Conservation (phyloP, 805 yeast species). For the Pichia thaimueangensis region DNA sequence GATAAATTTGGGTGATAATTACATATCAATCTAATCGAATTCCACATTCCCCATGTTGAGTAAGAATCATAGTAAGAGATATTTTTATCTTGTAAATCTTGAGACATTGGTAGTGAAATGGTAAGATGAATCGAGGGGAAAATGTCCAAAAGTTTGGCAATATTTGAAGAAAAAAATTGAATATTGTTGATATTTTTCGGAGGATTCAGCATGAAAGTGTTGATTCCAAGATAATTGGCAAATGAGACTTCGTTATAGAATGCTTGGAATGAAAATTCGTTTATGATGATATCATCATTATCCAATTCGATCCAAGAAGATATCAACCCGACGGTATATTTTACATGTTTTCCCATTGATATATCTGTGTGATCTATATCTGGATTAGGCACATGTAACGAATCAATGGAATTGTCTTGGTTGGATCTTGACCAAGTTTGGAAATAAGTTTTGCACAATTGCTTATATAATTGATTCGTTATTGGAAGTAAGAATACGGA, state of each 20-base stretch:
- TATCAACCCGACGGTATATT: conserved; percentile 45
- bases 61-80: conserved; percentile 35
- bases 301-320: conserved; percentile 71
- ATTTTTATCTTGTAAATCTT: conserved; percentile 32
- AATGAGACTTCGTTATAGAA: conserved; percentile 51
- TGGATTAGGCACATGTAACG: conserved; percentile 36
- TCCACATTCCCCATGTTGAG: conserved; percentile 74
- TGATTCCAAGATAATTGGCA: conserved; percentile 53
- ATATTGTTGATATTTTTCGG: conserved; percentile 52
- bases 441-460: conserved; percentile 35
- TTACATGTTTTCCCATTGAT: conserved; percentile 36
- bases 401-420: conserved; percentile 11
- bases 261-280: conserved; percentile 52
- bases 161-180: conserved; percentile 42
- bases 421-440: conserved; percentile 22
- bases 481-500: conserved; percentile 49
- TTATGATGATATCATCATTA: conserved; percentile 40
- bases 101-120: conserved; percentile 44
- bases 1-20: conserved; percentile 50
- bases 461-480: conserved; percentile 46
- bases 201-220: conserved; percentile 53
- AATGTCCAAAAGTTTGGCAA: conserved; percentile 20
- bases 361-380: conserved; percentile 12
- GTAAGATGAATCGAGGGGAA: conserved; percentile 36
- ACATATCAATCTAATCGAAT: conserved; percentile 51